Evolutionary conservation across 345 rosid genomes (phyloP).

Genomic region (Hibiscus trionum): DNA sequence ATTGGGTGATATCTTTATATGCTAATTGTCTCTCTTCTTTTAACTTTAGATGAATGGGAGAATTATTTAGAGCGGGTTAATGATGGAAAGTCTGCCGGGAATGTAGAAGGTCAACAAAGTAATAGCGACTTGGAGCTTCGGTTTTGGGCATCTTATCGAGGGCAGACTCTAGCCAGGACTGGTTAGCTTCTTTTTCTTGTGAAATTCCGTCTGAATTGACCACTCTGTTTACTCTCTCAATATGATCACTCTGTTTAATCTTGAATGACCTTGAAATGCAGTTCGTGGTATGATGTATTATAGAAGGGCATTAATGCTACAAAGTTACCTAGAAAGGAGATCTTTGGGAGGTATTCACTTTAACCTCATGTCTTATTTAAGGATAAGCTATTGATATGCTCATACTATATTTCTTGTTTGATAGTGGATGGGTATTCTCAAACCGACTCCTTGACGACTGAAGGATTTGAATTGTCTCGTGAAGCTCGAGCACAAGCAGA

Average conservation of each 20-base stretch:
- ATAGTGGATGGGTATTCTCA: conserved; percentile 55
- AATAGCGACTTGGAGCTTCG: conserved; percentile 92
- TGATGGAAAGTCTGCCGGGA: conserved; percentile 57
- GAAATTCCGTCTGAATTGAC: background rate
- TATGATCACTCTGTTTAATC: conserved; percentile 6
- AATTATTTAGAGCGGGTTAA: conserved; percentile 93
- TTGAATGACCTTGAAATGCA: conserved; percentile 34
- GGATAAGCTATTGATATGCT: conserved; percentile 16
- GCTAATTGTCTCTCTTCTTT: background rate
- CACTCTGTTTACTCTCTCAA: background rate
- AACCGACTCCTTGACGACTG: conserved; percentile 33
- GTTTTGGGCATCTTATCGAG: conserved; percentile 96
- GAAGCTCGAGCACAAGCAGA: conserved; percentile 95
- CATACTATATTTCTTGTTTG: conserved; percentile 11
- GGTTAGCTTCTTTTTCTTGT: conserved; percentile 40
- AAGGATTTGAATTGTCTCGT: conserved; percentile 70
- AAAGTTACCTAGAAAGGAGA: conserved; percentile 82
- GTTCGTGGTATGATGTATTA: conserved; percentile 99
- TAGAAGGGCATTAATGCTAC: conserved; percentile 95
- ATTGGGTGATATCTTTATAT: background rate
- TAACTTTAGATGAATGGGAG: conserved; percentile 87
- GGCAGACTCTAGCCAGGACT: conserved; percentile 94
- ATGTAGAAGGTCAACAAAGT: conserved; percentile 65
- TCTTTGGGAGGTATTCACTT: conserved; percentile 57
- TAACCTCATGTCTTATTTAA: conserved; percentile 1